phyloP scores from a whole-genome alignment of 2,329 filamentous ascomycete species.

The Ophiostoma sp. region DNA sequence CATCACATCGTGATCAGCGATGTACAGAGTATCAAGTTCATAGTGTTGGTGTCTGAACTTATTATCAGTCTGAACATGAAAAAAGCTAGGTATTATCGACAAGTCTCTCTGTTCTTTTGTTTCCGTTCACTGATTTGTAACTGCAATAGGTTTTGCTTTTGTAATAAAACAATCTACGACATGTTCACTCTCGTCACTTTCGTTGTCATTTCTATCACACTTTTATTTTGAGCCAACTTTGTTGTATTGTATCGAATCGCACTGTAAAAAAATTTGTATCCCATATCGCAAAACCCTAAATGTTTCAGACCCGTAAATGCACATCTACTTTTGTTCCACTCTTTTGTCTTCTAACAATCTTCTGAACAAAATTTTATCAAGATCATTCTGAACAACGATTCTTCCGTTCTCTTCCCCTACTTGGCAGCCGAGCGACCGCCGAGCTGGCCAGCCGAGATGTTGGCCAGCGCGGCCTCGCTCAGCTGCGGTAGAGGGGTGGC shows the following conservation, averaged over 20 bases:
- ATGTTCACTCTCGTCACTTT: background rate
- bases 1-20: background rate
- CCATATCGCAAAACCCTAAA: background rate
- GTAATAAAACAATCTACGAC: too few species aligned
- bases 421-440: constrained; percentile 19
- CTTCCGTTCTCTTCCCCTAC: background rate
- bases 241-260: background rate
- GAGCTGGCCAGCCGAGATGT: constrained; percentile 4
- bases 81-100: too few species aligned
- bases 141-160: too few species aligned
- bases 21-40: background rate
- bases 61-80: too few species aligned
- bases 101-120: too few species aligned
- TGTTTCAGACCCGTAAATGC: background rate
- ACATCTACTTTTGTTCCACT: background rate
- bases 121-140: too few species aligned
- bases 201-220: background rate
- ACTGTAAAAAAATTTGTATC: background rate
- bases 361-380: background rate
- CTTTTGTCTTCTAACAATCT: background rate
- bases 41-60: background rate
- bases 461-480: background rate
- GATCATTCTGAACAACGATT: background rate
- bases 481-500: constrained; percentile 16
- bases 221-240: background rate